Conservation (phyloP, 768 basidiomycete species). For the Phanerochaete sordida region DNA sequence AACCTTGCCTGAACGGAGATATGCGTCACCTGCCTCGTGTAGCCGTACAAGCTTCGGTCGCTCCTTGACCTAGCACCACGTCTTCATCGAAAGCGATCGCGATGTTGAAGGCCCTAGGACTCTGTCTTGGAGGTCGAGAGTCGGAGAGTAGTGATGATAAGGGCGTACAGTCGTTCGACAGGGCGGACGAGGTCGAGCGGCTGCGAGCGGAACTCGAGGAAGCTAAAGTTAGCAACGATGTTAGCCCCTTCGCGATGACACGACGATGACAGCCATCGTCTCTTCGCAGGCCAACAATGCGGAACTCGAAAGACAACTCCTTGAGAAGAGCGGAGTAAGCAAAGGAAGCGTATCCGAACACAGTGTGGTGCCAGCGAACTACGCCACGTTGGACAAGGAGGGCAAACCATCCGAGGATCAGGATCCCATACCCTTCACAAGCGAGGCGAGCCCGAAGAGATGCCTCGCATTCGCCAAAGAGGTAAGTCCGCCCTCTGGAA, state of each 20-base stretch:
- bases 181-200: background rate
- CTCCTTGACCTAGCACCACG: background rate
- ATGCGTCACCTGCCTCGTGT: background rate
- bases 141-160: background rate
- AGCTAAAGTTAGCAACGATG: background rate
- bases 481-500: background rate
- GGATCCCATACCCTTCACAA: background rate
- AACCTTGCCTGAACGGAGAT: background rate
- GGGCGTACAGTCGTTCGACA: background rate
- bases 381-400: background rate
- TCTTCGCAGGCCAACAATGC: background rate
- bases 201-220: background rate
- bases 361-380: background rate
- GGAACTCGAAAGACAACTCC: background rate
- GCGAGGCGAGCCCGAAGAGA: background rate
- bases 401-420: background rate
- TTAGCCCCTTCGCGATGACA: background rate
- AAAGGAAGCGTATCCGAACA: background rate
- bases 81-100: background rate
- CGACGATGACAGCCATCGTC: background rate
- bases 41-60: background rate
- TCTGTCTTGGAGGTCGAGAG: background rate
- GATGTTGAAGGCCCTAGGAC: background rate
- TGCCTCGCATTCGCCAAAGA: background rate
- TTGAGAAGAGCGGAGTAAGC: background rate